phyloP scores from a whole-genome alignment of 371 early-diverging fungal genomes.

The Mortierella sp. region DNA sequence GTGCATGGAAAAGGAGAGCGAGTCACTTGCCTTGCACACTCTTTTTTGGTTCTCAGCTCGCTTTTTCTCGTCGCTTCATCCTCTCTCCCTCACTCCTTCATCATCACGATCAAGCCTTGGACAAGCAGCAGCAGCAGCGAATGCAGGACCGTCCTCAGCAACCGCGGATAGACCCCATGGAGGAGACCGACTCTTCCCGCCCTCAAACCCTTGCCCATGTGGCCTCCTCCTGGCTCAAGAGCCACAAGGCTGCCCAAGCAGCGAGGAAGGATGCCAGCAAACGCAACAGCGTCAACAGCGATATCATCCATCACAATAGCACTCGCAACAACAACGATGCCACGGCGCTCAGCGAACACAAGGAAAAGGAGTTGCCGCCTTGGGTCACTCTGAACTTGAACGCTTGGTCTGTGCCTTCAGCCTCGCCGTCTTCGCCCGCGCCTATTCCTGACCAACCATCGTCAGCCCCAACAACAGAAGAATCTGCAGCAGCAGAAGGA shows the following conservation, averaged over 20 bases:
- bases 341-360: too few relatives aligned
- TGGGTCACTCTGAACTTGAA: conserved; percentile 28
- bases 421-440: conserved; percentile 1
- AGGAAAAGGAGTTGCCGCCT: conserved; percentile 13
- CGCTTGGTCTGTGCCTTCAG: background rate
- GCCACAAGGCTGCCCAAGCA: conserved; percentile 20
- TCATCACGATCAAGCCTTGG: too few relatives aligned
- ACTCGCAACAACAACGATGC: background rate
- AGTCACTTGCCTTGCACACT: too few relatives aligned
- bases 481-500: background rate
- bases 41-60: too few relatives aligned
- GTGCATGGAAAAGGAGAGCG: too few relatives aligned
- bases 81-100: background rate
- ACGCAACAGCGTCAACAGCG: background rate
- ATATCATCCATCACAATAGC: too few relatives aligned
- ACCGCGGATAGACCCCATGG: background rate
- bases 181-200: background rate
- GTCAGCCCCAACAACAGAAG: too few relatives aligned
- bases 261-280: conserved; percentile 1
- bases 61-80: background rate
- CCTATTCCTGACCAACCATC: background rate
- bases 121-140: conserved; percentile 2
- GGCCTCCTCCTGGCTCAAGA: conserved; percentile 27
- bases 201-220: conserved; percentile 19
- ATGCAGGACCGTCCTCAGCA: background rate